Conservation (phyloP, 148 eudicot species). For the Cornus florida region DNA sequence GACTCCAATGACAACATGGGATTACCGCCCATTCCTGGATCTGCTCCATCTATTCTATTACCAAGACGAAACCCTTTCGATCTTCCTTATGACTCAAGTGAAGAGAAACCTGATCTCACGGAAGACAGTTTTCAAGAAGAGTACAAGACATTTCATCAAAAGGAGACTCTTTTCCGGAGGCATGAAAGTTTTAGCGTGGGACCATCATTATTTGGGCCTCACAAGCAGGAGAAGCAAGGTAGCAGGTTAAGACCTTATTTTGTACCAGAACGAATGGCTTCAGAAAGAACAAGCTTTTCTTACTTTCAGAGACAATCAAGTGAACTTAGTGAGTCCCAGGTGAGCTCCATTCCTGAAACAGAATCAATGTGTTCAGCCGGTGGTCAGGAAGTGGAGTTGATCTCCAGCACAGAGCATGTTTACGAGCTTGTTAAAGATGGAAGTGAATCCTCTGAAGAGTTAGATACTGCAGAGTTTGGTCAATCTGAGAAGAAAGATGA, state of each 20-base stretch:
- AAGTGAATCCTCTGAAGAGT: conserved; percentile 56
- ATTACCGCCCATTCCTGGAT: conserved; percentile 77
- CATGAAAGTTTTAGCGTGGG: conserved; percentile 65
- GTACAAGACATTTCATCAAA: conserved; percentile 38
- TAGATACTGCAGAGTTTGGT: conserved; percentile 27
- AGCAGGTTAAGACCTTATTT: conserved; percentile 59
- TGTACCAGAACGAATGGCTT: conserved; percentile 55
- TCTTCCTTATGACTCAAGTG: conserved; percentile 80
- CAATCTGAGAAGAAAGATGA: conserved; percentile 20
- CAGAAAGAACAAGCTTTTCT: conserved; percentile 47
- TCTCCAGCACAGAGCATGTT: conserved; percentile 26
- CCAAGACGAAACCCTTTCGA: conserved; percentile 69
- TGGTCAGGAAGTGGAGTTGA: conserved; percentile 33
- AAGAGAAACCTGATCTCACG: conserved; percentile 74
- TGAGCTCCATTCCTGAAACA: conserved; percentile 56
- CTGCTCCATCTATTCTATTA: conserved; percentile 67
- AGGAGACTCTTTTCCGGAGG: conserved; percentile 61
- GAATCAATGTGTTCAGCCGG: conserved; percentile 46
- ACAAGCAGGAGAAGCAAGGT: conserved; percentile 33
- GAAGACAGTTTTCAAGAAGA: conserved; percentile 67
- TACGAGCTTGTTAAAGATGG: conserved; percentile 44
- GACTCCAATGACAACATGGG: conserved; percentile 55
- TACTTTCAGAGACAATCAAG: conserved; percentile 49
- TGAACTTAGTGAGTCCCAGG: conserved; percentile 52
- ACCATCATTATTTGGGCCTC: conserved; percentile 52